These are phyloP conservation scores for Phyllosticta capitalensis DNA, from an alignment of 2,329 filamentous ascomycete species.

Conservation along the genomic window DNA sequence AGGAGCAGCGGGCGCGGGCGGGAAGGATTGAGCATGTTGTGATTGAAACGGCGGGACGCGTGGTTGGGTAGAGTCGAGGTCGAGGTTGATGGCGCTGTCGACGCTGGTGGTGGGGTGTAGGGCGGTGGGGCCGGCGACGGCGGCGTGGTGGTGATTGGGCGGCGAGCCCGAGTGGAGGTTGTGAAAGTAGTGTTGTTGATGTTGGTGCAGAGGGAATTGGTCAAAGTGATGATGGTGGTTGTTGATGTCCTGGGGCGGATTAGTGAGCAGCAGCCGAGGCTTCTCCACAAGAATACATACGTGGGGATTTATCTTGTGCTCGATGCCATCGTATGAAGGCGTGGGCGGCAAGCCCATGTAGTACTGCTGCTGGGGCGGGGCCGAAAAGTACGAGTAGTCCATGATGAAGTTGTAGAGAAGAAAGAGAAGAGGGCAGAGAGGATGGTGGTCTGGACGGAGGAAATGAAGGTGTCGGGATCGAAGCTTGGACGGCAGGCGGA, in stretches of 20 bases:
- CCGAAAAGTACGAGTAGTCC: slow-evolving; percentile 47
- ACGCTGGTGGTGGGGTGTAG: slow-evolving; percentile 27
- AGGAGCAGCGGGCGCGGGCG: slow-evolving; percentile 8
- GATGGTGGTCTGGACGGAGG: background rate
- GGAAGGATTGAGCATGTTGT: slow-evolving; percentile 1
- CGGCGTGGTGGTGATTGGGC: slow-evolving; percentile 2
- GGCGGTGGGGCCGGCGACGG: slow-evolving; percentile 12
- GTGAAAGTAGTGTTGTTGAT: slow-evolving; percentile 2
- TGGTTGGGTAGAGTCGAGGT: slow-evolving; percentile 14
- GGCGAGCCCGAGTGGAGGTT: slow-evolving; percentile 2
- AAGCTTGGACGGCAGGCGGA: background rate
- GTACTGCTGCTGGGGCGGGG: slow-evolving; percentile 38
- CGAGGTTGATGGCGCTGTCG: slow-evolving; percentile 34
- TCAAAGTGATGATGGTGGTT: background rate
- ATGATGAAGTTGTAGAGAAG: slow-evolving; percentile 25
- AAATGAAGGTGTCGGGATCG: background rate
- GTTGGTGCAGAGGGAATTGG: slow-evolving; percentile 2
- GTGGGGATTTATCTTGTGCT: slow-evolving; percentile 5
- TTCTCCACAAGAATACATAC: background rate
- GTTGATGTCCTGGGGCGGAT: background rate
- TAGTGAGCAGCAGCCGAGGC: background rate
- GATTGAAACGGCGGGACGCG: background rate
- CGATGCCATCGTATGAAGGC: slow-evolving; percentile 17
- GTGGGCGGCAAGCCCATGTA: slow-evolving; percentile 38
- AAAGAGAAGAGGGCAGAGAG: background rate